phyloP scores from a whole-genome alignment of 495 filamentous ascomycete species.

The Hapsidospora chrysogenum region DNA sequence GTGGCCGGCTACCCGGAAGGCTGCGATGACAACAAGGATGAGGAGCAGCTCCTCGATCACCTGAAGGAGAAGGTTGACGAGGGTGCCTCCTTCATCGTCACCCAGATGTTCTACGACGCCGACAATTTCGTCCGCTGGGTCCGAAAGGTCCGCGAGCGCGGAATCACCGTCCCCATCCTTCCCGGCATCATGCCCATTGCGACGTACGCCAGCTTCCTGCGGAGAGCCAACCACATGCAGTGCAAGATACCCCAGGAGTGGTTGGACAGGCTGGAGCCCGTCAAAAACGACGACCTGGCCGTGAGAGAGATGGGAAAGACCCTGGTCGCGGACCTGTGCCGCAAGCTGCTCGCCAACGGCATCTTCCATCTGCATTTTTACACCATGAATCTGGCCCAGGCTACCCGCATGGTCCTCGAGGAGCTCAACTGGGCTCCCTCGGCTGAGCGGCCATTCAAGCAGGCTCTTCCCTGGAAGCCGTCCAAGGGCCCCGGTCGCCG shows the following conservation, averaged over 20 bases:
- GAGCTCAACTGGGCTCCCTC: conserved; percentile 71
- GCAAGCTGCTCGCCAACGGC: conserved; percentile 60
- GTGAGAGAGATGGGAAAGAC: conserved; percentile 82
- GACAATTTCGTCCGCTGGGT: conserved; percentile 92
- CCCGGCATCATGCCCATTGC: conserved; percentile 99
- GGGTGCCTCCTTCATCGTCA: conserved; percentile 83
- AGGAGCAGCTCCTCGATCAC: conserved; percentile 73
- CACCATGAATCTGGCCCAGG: conserved; percentile 96
- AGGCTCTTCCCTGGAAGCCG: conserved; percentile 84
- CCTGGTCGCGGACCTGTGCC: conserved; percentile 85
- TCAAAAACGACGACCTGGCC: conserved; percentile 91
- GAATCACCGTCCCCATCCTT: conserved; percentile 80
- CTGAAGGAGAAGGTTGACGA: conserved; percentile 96
- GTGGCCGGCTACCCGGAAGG: conserved; percentile 97
- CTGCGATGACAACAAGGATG: conserved; percentile 78
- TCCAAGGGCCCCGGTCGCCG: conserved; percentile 77
- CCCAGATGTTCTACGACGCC: conserved; percentile 98
- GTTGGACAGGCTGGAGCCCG: conserved; percentile 67
- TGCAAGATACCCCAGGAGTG: conserved; percentile 66
- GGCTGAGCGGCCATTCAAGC: conserved; percentile 55
- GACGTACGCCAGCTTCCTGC: conserved; percentile 80
- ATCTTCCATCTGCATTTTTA: conserved; percentile 94
- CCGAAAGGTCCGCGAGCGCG: conserved; percentile 60
- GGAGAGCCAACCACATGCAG: conserved; percentile 79
- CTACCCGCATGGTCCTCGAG: conserved; percentile 84